Evolutionary conservation across 2,329 filamentous ascomycete genomes (phyloP), one percentile per base, ranked within the genome.

Genomic region (Penicillium hordei): DNA sequence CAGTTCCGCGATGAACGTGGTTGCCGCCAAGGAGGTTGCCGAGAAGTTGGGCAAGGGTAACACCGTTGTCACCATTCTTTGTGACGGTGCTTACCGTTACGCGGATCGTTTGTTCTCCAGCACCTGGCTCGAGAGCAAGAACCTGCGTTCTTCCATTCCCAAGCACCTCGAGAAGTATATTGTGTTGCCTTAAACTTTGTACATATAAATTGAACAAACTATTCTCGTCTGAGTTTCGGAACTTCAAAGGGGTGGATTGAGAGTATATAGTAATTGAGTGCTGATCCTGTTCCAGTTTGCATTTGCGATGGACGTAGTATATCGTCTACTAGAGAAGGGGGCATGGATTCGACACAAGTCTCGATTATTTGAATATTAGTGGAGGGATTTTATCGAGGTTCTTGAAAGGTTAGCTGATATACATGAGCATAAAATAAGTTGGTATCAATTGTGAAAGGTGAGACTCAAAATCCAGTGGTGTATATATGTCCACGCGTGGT

Each of bases 71-170:
- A 99, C 94, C 1, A 85, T 97, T 57, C 83, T 99, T 44, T 96
- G 91, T 71, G 94, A 99, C 73, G 94, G 94, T 59, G 94, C 94
- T n/a, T 97, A 99, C 73, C 82, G 94, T 70, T 99, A 99, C 74
- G 94, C 94, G 5, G 94, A 99, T 64, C 83, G 94, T 36, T 75
- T 99, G 61, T 99, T 99, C 79, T 96, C 91, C 45, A 86, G 86
- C 75, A 93, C 89, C 75, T 99, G 94, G 94, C 78, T 99, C 65
- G 82, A 87, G 74, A 86, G 87, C 70, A 99, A 97, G 86, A 89
- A 89, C 57, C 79, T 99, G 63, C 75, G 94, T 45, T 84, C 80
- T 29, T 88, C 92, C 43, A 88, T 99, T 72, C 94, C 94, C 7
- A 84, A 90, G 79, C 87, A 90, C 72, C 76, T 97, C 72, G 85